A percentile compares a stretch with the other conserved stretches of the same genome.
phyloP scores from a whole-genome alignment of 768 basidiomycete genomes.

The Crassisporium funariophilum region DNA sequence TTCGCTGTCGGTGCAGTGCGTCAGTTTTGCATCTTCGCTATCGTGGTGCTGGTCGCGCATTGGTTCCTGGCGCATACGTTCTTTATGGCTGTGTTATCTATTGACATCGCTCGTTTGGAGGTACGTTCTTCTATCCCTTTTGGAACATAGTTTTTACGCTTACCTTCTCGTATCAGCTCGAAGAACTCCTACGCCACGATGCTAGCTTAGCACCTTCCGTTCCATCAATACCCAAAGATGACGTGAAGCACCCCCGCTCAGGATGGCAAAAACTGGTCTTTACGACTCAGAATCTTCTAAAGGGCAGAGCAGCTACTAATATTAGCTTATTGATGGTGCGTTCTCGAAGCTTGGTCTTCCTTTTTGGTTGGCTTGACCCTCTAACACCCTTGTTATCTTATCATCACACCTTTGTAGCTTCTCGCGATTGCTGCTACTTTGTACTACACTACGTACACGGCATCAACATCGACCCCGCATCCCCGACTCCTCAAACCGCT shows the following conservation, averaged over 20 bases:
- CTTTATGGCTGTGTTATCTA: constrained; percentile 91
- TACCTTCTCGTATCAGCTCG: too few species aligned
- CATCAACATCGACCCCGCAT: constrained; percentile 32
- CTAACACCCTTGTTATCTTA: constrained; percentile 6
- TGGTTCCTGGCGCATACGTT: constrained; percentile 98
- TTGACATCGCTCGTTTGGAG: constrained; percentile 94
- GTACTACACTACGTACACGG: constrained; percentile 70
- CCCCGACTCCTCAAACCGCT: constrained; percentile 30
- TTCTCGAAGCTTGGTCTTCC: constrained; percentile 8
- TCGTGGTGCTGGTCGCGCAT: constrained; percentile 93
- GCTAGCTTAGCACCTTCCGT: constrained; percentile 52
- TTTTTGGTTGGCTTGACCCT: constrained; percentile 7
- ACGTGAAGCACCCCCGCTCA: constrained; percentile 42
- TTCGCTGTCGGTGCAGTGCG: constrained; percentile 80
- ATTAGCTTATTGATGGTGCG: constrained; percentile 79
- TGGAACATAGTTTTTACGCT: too few species aligned
- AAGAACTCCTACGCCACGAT: constrained; percentile 82
- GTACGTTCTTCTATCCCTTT: too few species aligned
- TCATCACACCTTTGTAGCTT: constrained; percentile 46
- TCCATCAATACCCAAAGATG: constrained; percentile 28
- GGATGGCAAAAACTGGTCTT: constrained; percentile 45
- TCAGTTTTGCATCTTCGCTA: constrained; percentile 92
- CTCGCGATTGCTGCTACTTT: constrained; percentile 75
- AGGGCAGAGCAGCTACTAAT: constrained; percentile 73
- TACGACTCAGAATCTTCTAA: constrained; percentile 49